Evolutionary conservation across 108 stramenopile species (phyloP), one percentile per base, ranked within the genome.

Genomic region (Skeletonema menzelii): DNA sequence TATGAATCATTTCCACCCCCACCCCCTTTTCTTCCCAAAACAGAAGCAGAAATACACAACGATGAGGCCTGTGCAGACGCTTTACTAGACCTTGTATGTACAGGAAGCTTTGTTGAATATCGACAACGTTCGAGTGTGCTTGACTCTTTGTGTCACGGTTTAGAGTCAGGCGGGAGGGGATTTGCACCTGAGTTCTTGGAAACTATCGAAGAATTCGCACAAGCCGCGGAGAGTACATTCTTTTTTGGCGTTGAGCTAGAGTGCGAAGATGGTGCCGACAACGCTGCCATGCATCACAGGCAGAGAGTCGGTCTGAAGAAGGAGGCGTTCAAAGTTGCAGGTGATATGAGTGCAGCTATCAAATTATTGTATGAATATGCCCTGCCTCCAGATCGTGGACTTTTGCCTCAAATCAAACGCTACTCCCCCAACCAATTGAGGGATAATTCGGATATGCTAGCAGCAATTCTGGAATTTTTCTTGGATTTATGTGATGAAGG

Each of bases 321-420:
- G 65, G 88, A 95, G 70, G 91, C 94, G 12, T 91, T 95, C 58
- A 88, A 87, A 32, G 88, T 95, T n/a, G 88, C 91, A 46, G 94
- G 94, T 6, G 94, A 95, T 65, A 92, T 95, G 94, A 87, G 88
- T 26, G 86, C 88, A 4, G 91, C 94, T 14, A 66, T 95, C 37
- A 95, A 92, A 68, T 65, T 95, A 35, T 68, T 95, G 30, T 79
- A 89, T 26, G 88, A 95, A 19, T 77, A 89, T 53, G 88, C 91
- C 8, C 40, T 94, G 59, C 87, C 87, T 19, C 62, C 77, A 30
- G 72, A 74, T 49, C 65, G 74, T 17, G 38, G 59, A 5, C 64
- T 31, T 19, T 15, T 67, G n/a, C 58, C 74, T 40, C 59, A 27
- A 15, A 47, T 30, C 32, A 64, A 63, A 63, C 61, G 70, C 35